phyloP scores from a whole-genome alignment of 345 rosid genomes.

The Moricandia moricandioides region DNA sequence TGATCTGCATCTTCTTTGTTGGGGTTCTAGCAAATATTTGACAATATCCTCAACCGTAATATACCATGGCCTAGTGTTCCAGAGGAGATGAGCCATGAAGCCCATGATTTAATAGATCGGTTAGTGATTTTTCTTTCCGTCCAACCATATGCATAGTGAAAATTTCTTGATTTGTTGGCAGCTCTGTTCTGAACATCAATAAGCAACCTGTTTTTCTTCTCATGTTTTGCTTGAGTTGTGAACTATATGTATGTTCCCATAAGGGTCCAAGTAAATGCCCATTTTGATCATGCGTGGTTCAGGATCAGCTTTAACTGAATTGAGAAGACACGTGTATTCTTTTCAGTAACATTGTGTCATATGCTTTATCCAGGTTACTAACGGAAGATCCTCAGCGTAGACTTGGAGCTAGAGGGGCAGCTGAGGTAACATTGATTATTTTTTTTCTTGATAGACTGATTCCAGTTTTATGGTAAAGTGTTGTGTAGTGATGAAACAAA shows the following conservation, averaged over 20 bases:
- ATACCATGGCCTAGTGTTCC: constrained; percentile 91
- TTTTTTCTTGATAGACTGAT: constrained; percentile 11
- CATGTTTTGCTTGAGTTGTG: constrained; percentile 1
- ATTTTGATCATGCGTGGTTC: neutral
- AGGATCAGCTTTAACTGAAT: constrained; percentile 3
- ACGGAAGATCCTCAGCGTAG: constrained; percentile 91
- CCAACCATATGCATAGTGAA: neutral
- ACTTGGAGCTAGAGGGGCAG: constrained; percentile 91
- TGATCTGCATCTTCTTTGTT: constrained; percentile 24
- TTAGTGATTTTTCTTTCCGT: constrained; percentile 33
- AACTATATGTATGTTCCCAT: neutral
- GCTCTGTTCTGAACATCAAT: constrained; percentile 4
- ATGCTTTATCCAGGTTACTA: constrained; percentile 54
- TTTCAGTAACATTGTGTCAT: constrained; percentile 7
- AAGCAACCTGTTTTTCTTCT: neutral
- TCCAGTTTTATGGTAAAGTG: neutral
- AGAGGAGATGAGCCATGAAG: constrained; percentile 79
- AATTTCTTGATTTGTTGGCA: neutral
- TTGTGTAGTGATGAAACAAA: constrained; percentile 9
- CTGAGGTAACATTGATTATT: constrained; percentile 60
- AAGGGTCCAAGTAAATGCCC: neutral
- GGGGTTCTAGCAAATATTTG: constrained; percentile 73
- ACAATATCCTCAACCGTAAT: constrained; percentile 89
- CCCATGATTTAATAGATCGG: constrained; percentile 79
- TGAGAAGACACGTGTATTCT: neutral